Conservation (phyloP, 768 basidiomycete genomes). For the Amanita fuliginea region DNA sequence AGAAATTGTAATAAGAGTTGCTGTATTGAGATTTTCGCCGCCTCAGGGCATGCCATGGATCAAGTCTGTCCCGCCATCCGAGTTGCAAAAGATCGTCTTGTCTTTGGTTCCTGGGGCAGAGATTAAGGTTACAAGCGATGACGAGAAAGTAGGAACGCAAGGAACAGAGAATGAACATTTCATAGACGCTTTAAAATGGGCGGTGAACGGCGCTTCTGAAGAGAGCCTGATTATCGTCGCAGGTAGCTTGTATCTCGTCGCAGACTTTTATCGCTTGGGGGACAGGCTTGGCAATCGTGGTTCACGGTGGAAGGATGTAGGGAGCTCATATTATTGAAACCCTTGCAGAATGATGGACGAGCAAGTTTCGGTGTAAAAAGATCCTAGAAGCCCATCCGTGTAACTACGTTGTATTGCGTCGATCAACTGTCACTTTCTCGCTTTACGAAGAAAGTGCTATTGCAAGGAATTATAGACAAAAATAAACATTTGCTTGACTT, state of each 20-base stretch:
- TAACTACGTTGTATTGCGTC: no score
- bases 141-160: constrained; percentile 10
- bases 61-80: constrained; percentile 39
- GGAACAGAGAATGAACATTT: constrained; percentile 9
- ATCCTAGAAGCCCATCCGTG: no score
- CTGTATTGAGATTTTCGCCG: constrained; percentile 53
- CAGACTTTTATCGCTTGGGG: constrained; percentile 73
- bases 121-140: constrained; percentile 30
- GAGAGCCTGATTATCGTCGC: constrained; percentile 51
- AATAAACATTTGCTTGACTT: no score
- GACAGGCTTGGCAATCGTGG: no score
- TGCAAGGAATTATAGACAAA: no score
- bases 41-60: constrained; percentile 98
- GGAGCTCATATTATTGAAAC: no score
- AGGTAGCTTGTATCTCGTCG: constrained; percentile 91
- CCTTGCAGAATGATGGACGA: no score
- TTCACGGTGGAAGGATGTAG: no score
- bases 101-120: constrained; percentile 32
- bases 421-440: no score
- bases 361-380: no score
- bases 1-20: constrained; percentile 31
- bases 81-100: constrained; percentile 35
- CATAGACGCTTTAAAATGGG: constrained; percentile 30
- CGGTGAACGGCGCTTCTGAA: constrained; percentile 21
- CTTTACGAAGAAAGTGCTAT: no score